Evolutionary conservation across 2,329 filamentous ascomycete genomes (phyloP), one percentile per base, ranked within the genome.

Genomic region (Boeremia exigua): DNA sequence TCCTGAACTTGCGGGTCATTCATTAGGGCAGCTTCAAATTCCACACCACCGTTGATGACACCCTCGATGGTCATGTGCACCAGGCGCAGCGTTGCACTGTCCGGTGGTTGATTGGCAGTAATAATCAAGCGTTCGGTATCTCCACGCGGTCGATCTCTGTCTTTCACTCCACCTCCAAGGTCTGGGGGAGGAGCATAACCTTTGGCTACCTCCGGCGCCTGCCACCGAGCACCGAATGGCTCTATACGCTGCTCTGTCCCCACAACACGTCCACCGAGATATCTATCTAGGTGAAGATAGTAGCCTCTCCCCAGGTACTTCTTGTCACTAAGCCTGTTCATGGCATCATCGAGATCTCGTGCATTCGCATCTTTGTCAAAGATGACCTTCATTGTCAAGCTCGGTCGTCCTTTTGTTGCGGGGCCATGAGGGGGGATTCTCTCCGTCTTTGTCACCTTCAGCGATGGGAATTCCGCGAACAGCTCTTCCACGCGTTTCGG

Each of bases 21-120:
- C 95, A 98, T 98, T 6, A 99, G 82, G 2, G 96, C 80, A 5
- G 93, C 92, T 75, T 99, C 95, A 58, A 96, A 96, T 68, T 95
- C 91, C 0, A 91, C 86, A 0, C 93, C 92, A 63, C 95, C 86
- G 19, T 87, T 85, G 8, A 97, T 79, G 0, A 98, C 81, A 2
- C 84, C 84, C 69, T 98, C 94, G 30, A 96, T 83, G 0, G 92
- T 90, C 72, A 89, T 93, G 77, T 98, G 94, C 58, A 98, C 96
- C 39, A 96, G 82, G 54, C 88, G 88, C 0, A 97, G 80, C 58
- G 89, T 89, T 61, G 87, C 88, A 45, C 96, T 84, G 65, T 97
- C 90, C 6, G 84, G 82, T 1, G 94, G 94, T 6, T 89, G 82
- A 58, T 86, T 86, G 11, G 96, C 78, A 3, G 66, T 70, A 29